Percentiles rank a stretch among this genome's conserved stretches.
These are phyloP conservation scores for Wallacemonas collosoma DNA, from an alignment of 208 protist species.

Conservation along the genomic window DNA sequence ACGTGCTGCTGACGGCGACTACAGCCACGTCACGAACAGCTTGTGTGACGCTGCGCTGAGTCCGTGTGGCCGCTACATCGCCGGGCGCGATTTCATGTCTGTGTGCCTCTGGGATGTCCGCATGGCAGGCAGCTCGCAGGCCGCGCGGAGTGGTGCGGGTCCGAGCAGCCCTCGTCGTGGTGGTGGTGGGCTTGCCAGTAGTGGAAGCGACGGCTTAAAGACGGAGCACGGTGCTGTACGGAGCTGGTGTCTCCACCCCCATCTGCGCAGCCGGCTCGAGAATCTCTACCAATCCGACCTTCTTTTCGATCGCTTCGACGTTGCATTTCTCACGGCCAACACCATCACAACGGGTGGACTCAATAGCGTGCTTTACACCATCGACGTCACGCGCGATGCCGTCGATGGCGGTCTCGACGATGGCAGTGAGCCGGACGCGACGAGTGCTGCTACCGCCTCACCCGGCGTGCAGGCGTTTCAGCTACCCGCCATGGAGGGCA, in stretches of 20 bases:
- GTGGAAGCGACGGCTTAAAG: not conserved
- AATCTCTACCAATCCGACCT: constrained; percentile 68
- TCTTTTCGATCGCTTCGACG: constrained; percentile 67
- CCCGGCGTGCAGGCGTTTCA: constrained; percentile 42
- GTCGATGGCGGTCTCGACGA: not conserved
- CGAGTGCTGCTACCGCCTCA: constrained; percentile 3
- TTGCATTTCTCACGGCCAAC: constrained; percentile 67
- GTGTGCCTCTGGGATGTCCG: constrained; percentile 87
- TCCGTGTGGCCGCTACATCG: constrained; percentile 82
- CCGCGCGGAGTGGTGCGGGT: constrained; percentile 18
- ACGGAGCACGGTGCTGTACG: constrained; percentile 41
- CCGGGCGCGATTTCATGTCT: constrained; percentile 78
- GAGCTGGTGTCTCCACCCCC: constrained; percentile 78
- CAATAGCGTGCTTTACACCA: constrained; percentile 61
- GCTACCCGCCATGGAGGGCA: constrained; percentile 47
- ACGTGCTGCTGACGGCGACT: constrained; percentile 45
- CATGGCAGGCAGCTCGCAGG: constrained; percentile 26
- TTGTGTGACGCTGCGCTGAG: constrained; percentile 83
- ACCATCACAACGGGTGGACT: constrained; percentile 81
- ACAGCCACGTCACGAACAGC: constrained; percentile 60
- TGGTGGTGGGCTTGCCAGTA: not conserved
- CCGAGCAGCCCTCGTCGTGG: constrained; percentile 24
- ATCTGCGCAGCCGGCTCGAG: constrained; percentile 62
- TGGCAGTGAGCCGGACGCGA: not conserved
- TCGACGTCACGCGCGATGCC: constrained; percentile 45